Evolutionary conservation across 345 rosid genomes (phyloP).

Genomic region (Mercurialis annua): DNA sequence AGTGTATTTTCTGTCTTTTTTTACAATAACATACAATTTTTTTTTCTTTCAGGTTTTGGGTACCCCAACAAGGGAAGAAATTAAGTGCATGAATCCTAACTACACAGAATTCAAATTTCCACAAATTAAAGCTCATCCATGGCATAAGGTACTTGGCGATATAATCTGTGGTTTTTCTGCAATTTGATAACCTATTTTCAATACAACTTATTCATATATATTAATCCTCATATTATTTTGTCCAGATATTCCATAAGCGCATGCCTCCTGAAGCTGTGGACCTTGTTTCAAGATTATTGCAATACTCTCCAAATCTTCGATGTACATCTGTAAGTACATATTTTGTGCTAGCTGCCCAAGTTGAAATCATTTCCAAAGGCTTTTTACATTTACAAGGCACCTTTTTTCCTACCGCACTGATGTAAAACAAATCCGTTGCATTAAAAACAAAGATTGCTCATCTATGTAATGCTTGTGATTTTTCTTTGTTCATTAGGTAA

Average conservation of each 20-base stretch:
- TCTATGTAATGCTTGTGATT: background rate
- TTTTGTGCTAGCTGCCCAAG: background rate
- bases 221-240: conserved; percentile 11
- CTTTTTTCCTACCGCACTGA: background rate
- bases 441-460: background rate
- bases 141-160: conserved; percentile 82
- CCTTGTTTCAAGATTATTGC: conserved; percentile 90
- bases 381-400: background rate
- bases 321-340: conserved; percentile 73
- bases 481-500: background rate
- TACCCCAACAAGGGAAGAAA: conserved; percentile 97
- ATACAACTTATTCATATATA: background rate
- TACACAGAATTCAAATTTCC: conserved; percentile 96
- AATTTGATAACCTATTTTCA: background rate
- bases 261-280: conserved; percentile 99
- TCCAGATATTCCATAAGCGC: conserved; percentile 86
- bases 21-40: conserved; percentile 1
- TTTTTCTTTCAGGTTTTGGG: conserved; percentile 68
- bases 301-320: conserved; percentile 94
- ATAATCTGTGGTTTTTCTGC: background rate
- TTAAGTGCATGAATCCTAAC: conserved; percentile 98
- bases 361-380: background rate
- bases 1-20: background rate
- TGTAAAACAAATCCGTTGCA: background rate
- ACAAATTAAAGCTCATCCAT: conserved; percentile 97